Conservation (phyloP, 805 yeast genomes). For the Cyberlindnera meyerae region DNA sequence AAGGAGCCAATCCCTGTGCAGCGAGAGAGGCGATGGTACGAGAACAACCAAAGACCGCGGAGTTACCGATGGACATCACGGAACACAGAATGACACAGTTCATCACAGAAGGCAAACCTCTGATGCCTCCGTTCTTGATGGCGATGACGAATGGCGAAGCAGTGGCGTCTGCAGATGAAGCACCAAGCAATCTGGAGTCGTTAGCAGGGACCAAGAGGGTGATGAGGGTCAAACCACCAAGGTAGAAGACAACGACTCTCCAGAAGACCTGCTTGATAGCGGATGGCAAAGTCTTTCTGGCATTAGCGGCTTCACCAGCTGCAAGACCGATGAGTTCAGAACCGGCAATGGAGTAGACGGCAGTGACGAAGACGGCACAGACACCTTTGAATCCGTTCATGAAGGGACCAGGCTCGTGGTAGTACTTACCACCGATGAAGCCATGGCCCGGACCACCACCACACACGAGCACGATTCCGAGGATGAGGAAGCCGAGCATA, state of each 20-base stretch:
- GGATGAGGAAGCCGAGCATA: slow-evolving; percentile 48
- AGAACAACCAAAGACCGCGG: slow-evolving; percentile 54
- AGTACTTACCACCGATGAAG: slow-evolving; percentile 41
- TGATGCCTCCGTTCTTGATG: slow-evolving; percentile 32
- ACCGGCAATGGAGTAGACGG: slow-evolving; percentile 52
- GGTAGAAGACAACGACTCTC: slow-evolving; percentile 46
- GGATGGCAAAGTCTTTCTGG: slow-evolving; percentile 43
- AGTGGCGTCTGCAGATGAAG: slow-evolving; percentile 26
- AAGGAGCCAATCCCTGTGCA: slow-evolving; percentile 42
- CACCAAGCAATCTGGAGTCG: slow-evolving; percentile 31
- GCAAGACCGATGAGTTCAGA: slow-evolving; percentile 49
- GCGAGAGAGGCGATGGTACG: slow-evolving; percentile 47
- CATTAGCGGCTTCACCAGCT: slow-evolving; percentile 44
- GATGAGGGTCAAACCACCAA: slow-evolving; percentile 39
- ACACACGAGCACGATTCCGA: slow-evolving; percentile 44
- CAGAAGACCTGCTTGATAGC: slow-evolving; percentile 55
- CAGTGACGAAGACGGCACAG: slow-evolving; percentile 49
- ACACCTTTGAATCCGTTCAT: slow-evolving; percentile 52
- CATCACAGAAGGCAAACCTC: slow-evolving; percentile 36
- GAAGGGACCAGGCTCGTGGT: slow-evolving; percentile 60
- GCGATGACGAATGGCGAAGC: slow-evolving; percentile 51
- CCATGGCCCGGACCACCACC: slow-evolving; percentile 46
- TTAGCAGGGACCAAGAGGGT: slow-evolving; percentile 44
- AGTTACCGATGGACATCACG: slow-evolving; percentile 43
- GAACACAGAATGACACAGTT: slow-evolving; percentile 37